phyloP scores from a whole-genome alignment of 148 eudicot species.

The Pouteria glomerata region DNA sequence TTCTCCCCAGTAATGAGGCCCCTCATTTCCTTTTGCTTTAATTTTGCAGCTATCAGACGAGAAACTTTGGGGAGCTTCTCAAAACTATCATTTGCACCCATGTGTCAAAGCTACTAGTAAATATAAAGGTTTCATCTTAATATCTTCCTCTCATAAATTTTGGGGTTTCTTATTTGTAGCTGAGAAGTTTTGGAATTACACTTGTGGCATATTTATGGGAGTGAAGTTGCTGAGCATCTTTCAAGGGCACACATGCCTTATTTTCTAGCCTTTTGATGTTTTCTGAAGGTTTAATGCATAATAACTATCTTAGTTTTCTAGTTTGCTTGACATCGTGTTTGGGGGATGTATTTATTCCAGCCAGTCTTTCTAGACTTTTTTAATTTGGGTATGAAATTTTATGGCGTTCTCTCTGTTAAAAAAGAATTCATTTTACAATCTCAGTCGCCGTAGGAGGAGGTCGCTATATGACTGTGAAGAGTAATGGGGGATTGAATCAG shows the following conservation, averaged over 20 bases:
- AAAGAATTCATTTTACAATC: not conserved
- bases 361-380: not conserved
- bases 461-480: constrained; percentile 72
- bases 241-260: not conserved
- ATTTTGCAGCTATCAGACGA: constrained; percentile 37
- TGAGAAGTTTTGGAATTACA: not conserved
- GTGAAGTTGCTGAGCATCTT: not conserved
- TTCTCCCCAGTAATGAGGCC: constrained; percentile 3
- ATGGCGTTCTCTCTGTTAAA: not conserved
- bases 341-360: not conserved
- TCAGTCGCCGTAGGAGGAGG: constrained; percentile 52
- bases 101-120: constrained; percentile 62
- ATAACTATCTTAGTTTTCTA: not conserved
- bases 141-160: not conserved
- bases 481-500: constrained; percentile 92
- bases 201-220: not conserved
- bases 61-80: constrained; percentile 45
- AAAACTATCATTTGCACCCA: constrained; percentile 42
- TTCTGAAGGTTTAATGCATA: not conserved
- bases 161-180: not conserved
- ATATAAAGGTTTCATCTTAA: constrained; percentile 53
- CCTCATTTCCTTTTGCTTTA: not conserved
- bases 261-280: not conserved
- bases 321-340: not conserved
- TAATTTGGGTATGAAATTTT: not conserved